Conservation (phyloP, 2,329 filamentous ascomycete genomes). For the Trichoderma endophyticum region DNA sequence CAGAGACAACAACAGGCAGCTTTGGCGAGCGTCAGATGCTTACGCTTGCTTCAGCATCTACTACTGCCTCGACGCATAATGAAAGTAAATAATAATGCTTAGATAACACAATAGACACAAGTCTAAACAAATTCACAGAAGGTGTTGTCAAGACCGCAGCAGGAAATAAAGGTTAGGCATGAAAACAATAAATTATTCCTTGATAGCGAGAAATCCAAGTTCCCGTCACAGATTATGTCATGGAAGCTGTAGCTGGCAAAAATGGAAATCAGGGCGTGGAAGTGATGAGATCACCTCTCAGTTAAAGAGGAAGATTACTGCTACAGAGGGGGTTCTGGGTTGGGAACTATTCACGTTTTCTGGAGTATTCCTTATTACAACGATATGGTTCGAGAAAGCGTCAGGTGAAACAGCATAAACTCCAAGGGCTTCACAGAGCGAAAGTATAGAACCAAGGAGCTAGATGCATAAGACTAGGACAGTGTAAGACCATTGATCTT, state of each 20-base stretch:
- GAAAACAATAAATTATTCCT: not conserved
- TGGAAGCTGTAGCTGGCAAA: not conserved
- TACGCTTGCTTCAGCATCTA: slow-evolving; percentile 12
- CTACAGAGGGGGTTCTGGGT: not conserved
- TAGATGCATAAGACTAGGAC: not conserved
- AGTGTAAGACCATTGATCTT: not conserved
- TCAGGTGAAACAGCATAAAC: not conserved
- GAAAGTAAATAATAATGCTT: not conserved
- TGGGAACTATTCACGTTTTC: not conserved
- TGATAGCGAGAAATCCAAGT: not conserved
- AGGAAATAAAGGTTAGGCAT: not conserved
- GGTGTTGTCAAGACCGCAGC: not conserved
- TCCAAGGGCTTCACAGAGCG: not conserved
- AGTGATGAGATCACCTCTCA: not conserved
- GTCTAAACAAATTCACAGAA: not conserved
- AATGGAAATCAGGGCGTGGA: not conserved
- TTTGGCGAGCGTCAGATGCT: not conserved
- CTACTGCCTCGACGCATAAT: slow-evolving; percentile 6
- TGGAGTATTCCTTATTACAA: not conserved
- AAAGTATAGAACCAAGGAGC: not conserved
- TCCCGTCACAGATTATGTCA: not conserved
- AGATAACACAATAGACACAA: not conserved
- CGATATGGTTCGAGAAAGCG: not conserved
- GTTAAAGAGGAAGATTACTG: not conserved
- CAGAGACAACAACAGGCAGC: slow-evolving; percentile 4